A percentile compares a stretch with the other conserved stretches of the same genome.
These are phyloP conservation scores for Geotrichum candidum DNA, from an alignment of 1,139 yeast species.

Conservation along the genomic window DNA sequence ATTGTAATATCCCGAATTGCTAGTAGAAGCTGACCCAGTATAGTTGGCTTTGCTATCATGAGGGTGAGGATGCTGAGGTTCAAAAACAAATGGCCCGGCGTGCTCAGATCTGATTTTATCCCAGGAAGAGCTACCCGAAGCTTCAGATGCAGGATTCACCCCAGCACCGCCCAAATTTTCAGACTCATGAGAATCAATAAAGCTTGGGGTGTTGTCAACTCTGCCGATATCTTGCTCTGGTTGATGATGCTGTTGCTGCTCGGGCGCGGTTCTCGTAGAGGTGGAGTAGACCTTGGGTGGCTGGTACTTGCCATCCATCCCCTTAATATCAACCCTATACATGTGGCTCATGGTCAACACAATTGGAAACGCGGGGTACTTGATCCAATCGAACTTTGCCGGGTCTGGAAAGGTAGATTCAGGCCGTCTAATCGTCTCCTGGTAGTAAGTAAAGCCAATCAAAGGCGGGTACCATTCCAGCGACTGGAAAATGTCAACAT, in stretches of 20 bases:
- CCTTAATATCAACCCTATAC: constrained; percentile 10
- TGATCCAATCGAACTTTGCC: constrained; percentile 13
- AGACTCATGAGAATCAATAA: constrained; percentile 1
- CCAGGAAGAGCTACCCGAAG: constrained; percentile 11
- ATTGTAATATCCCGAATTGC: not conserved
- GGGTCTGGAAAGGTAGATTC: constrained; percentile 16
- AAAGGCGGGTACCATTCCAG: constrained; percentile 13
- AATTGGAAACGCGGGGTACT: constrained; percentile 15
- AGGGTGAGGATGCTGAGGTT: constrained; percentile 15
- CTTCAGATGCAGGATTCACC: not conserved
- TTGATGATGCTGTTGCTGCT: not conserved
- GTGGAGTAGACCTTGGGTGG: not conserved
- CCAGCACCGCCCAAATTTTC: not conserved
- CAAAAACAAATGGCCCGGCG: constrained; percentile 13
- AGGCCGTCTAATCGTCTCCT: constrained; percentile 12
- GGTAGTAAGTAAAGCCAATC: constrained; percentile 16
- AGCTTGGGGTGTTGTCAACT: not conserved
- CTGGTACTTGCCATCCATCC: not conserved
- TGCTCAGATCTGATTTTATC: constrained; percentile 17
- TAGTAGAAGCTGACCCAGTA: not conserved
- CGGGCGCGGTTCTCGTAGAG: not conserved
- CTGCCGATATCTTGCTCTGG: not conserved
- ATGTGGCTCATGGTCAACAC: constrained; percentile 5
- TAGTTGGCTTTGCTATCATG: not conserved
- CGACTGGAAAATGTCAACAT: not conserved